These are phyloP conservation scores for Clitopilus passeckerianus DNA, from an alignment of 768 basidiomycete species.

Conservation along the genomic window DNA sequence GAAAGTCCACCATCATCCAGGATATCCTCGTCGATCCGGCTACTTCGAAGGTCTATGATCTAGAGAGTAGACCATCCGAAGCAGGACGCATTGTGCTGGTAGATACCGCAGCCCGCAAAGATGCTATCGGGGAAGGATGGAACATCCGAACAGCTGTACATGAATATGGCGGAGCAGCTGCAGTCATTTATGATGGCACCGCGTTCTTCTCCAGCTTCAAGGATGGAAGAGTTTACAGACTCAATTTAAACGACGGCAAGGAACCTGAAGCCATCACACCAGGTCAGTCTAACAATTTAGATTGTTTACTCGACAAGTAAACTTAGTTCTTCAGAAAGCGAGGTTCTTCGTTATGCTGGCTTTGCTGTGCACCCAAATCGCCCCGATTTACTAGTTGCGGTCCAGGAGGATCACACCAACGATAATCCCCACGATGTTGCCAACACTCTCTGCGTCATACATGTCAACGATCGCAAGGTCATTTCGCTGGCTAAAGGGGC, in stretches of 20 bases:
- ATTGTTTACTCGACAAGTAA: conserved; percentile 1
- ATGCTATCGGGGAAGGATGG: conserved; percentile 51
- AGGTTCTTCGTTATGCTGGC: conserved; percentile 57
- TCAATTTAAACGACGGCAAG: conserved; percentile 15
- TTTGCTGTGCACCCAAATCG: conserved; percentile 53
- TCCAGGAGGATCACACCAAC: conserved; percentile 69
- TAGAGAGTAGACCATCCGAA: conserved; percentile 56
- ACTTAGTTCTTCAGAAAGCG: conserved; percentile 28
- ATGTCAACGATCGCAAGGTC: conserved; percentile 38
- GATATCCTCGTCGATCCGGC: conserved; percentile 53
- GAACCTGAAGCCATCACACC: conserved; percentile 52
- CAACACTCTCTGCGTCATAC: conserved; percentile 54
- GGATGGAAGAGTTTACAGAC: conserved; percentile 45
- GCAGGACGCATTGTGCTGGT: conserved; percentile 52
- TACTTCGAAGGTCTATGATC: conserved; percentile 41
- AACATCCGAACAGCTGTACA: conserved; percentile 59
- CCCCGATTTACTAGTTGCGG: conserved; percentile 48
- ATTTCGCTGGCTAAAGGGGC: conserved; percentile 46
- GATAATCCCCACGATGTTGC: conserved; percentile 45
- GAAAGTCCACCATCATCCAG: conserved; percentile 6
- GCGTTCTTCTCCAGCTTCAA: conserved; percentile 50
- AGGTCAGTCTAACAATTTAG: conserved; percentile 30
- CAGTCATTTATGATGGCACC: conserved; percentile 36
- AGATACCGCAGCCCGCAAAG: conserved; percentile 38
- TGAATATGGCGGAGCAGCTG: conserved; percentile 62